Evolutionary conservation across 352 stramenopile genomes (phyloP).

Genomic region (Phytophthora constricta): DNA sequence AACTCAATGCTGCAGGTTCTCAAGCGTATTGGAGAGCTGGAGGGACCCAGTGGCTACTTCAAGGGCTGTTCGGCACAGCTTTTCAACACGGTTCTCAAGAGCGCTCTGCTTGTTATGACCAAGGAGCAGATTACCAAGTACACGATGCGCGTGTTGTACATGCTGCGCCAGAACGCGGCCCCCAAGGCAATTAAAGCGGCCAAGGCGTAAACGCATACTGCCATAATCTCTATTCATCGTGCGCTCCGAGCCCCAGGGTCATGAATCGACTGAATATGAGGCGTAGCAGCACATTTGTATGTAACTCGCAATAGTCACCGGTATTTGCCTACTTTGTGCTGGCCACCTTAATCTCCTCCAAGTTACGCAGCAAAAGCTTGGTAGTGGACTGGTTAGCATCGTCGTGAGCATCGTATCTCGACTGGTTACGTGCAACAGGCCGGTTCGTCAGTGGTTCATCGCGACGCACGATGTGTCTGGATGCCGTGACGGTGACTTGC

Average conservation of each 20-base stretch:
- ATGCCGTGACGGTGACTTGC: too few species aligned
- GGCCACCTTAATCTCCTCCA: too few species aligned
- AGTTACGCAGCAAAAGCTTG: too few species aligned
- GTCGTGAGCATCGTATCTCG: too few species aligned
- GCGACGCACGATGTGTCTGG: too few species aligned
- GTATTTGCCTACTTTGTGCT: too few species aligned
- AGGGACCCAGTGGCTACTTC: conserved; percentile 68
- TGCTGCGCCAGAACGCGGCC: conserved; percentile 51
- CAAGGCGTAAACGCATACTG: conserved; percentile 38
- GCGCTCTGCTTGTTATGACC: conserved; percentile 82
- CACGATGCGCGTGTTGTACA: conserved; percentile 76
- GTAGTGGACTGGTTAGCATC: too few species aligned
- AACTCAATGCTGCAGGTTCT: conserved; percentile 78
- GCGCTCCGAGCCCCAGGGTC: neutral
- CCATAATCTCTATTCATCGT: conserved; percentile 5
- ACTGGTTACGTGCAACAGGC: too few species aligned
- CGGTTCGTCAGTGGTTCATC: too few species aligned
- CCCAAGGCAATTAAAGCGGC: conserved; percentile 37
- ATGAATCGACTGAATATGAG: neutral
- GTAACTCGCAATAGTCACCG: neutral
- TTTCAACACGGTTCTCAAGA: conserved; percentile 87
- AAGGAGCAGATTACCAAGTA: conserved; percentile 86
- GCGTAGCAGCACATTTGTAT: conserved; percentile 1
- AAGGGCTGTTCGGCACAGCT: conserved; percentile 83
- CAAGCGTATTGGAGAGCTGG: conserved; percentile 63